A percentile compares a stretch with the other conserved stretches of the same genome.
Evolutionary conservation across 2,329 filamentous ascomycete species (phyloP).

Genomic region (Ophiostoma perfectum): DNA sequence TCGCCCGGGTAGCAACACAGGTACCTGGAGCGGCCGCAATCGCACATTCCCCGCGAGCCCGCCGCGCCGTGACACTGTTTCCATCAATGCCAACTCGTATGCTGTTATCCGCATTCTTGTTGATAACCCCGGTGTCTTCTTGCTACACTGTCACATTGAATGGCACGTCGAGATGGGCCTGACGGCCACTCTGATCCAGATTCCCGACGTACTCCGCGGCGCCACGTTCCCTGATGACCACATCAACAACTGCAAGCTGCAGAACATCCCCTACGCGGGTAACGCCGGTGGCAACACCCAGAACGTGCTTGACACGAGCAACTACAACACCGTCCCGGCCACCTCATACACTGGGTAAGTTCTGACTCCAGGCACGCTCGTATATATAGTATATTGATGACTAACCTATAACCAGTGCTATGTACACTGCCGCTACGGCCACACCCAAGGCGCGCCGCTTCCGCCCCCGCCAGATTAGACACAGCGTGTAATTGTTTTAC

Average conservation of each 20-base stretch:
- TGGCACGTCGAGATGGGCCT: slow-evolving; percentile 59
- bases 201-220: slow-evolving; percentile 50
- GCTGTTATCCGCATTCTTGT: slow-evolving; percentile 48
- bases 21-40: slow-evolving; percentile 35
- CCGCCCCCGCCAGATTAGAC: slow-evolving; percentile 16
- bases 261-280: slow-evolving; percentile 47
- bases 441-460: slow-evolving; percentile 9
- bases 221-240: slow-evolving; percentile 56
- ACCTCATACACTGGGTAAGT: slow-evolving; percentile 43
- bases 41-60: slow-evolving; percentile 31
- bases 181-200: slow-evolving; percentile 51
- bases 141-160: slow-evolving; percentile 57
- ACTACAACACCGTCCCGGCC: slow-evolving; percentile 46
- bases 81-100: slow-evolving; percentile 40
- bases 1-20: slow-evolving; percentile 35
- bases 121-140: slow-evolving; percentile 50
- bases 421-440: slow-evolving; percentile 13
- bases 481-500: slow-evolving; percentile 8
- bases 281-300: slow-evolving; percentile 63
- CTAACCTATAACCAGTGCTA: slow-evolving; percentile 13
- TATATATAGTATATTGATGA: background rate
- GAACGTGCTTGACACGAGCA: slow-evolving; percentile 49
- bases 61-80: slow-evolving; percentile 37
- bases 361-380: too few relatives aligned
- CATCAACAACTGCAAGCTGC: slow-evolving; percentile 42